phyloP scores from a whole-genome alignment of 768 basidiomycete species.

The Suillus discolor region DNA sequence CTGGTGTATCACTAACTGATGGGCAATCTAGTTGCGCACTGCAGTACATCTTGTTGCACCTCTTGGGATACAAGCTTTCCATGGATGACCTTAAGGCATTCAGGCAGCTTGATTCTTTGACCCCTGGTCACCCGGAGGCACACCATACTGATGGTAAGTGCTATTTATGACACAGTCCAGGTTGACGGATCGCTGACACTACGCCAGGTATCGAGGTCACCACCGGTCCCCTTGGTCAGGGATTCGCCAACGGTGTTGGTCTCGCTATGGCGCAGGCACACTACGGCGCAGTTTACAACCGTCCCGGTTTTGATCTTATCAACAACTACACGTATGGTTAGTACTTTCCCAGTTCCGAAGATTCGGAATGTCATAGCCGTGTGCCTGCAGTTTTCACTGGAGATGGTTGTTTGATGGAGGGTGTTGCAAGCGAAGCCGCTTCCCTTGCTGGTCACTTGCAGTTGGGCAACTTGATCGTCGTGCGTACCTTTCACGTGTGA shows the following conservation, averaged over 20 bases:
- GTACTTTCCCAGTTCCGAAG: slow-evolving; percentile 12
- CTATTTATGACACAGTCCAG: slow-evolving; percentile 2
- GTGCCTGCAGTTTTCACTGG: slow-evolving; percentile 73
- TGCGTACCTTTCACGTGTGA: slow-evolving; percentile 43
- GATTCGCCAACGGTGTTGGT: slow-evolving; percentile 92
- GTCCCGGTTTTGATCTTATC: slow-evolving; percentile 76
- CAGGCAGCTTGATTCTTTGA: slow-evolving; percentile 87
- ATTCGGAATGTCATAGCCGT: slow-evolving; percentile 9
- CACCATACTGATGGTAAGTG: slow-evolving; percentile 61
- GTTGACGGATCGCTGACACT: slow-evolving; percentile 8
- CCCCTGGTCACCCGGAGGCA: slow-evolving; percentile 91
- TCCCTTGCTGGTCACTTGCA: slow-evolving; percentile 93
- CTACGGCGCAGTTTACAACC: slow-evolving; percentile 88
- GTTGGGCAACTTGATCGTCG: slow-evolving; percentile 90
- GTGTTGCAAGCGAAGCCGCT: slow-evolving; percentile 90
- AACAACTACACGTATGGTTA: slow-evolving; percentile 89
- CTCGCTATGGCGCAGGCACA: slow-evolving; percentile 93
- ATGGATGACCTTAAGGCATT: slow-evolving; percentile 92
- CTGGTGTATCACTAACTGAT: slow-evolving; percentile 12
- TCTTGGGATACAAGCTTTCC: slow-evolving; percentile 89
- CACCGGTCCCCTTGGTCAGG: slow-evolving; percentile 95
- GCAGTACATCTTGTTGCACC: slow-evolving; percentile 90
- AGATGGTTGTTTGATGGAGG: slow-evolving; percentile 97
- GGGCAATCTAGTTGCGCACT: slow-evolving; percentile 72
- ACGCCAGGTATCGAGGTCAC: slow-evolving; percentile 79